Base-by-base conservation (phyloP, 2,329 filamentous ascomycete species). In the Grosmannia clavigera region DNA sequence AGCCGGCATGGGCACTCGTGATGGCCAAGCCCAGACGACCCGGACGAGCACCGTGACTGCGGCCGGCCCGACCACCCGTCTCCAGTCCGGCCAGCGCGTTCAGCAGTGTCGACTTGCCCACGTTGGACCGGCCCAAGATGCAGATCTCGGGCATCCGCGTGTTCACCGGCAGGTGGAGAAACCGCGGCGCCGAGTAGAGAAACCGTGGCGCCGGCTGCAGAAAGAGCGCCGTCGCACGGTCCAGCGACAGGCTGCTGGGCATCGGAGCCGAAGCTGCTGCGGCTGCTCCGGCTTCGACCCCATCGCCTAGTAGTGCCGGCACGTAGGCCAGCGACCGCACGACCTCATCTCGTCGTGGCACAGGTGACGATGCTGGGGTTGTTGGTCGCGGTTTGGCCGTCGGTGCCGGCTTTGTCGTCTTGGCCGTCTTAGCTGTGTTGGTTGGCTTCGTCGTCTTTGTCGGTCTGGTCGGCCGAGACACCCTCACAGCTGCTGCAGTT, bases 21-120 rank as follows among this genome's bases (percentile, higher is more conserved):
- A 75, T 73, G 14, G 81, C 81, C 6, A 78, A 69, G 4, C 75
- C 78, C 60, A 82, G 72, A 35, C 82, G 80, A 29, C 69, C 67
- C 29, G 66, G 62, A 3, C 51, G 56, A 11, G 65, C 58, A 2
- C 68, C 68, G 63, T 72, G 68, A 31, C 61, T 63, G 29, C 55
- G 56, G 33, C 70, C 67, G n/a, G 70, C 70, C 50, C 55, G 19
- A 53, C 57, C 61, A 62, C 60, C 60, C 59, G 61, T 55, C 63
- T 57, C 61, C 54, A 67, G 64, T 40, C 85, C 85, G 2, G 86
- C 82, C 40, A 95, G 80, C 22, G 87, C 87, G 68, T 95, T 95
- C 73, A 95, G 85, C 65, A 95, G 87, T 19, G 89, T 90, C 1
- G 89, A 94, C 71, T 95, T 95, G 68, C 90, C 90, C 51, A 91